phyloP scores from a whole-genome alignment of 2,329 filamentous ascomycete species.

The Aureobasidium sp. region DNA sequence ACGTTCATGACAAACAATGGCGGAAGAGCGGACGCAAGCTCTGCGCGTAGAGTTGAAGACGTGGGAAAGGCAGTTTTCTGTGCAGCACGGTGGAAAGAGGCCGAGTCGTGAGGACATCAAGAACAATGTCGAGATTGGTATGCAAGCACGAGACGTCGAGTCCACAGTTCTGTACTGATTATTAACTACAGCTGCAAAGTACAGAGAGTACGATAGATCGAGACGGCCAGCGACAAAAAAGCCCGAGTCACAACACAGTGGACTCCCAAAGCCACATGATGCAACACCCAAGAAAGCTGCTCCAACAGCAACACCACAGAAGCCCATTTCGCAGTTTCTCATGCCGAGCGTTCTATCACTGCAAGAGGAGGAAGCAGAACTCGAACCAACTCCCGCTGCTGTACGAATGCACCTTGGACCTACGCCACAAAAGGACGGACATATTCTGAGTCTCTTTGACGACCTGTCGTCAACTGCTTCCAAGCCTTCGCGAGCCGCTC shows the following conservation, averaged over 20 bases:
- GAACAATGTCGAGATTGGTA: conserved; percentile 61
- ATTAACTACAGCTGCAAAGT: conserved; percentile 52
- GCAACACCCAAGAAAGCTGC: conserved; percentile 2
- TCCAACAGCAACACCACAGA: conserved; percentile 19
- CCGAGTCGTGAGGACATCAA: conserved; percentile 69
- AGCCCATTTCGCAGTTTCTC: conserved; percentile 12
- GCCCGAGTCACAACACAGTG: not conserved
- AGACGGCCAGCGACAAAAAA: conserved; percentile 27
- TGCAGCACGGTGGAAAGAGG: conserved; percentile 56
- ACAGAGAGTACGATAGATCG: conserved; percentile 64
- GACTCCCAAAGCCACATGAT: conserved; percentile 8
- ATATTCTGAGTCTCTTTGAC: conserved; percentile 70
- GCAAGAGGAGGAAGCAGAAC: conserved; percentile 26
- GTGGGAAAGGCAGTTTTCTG: conserved; percentile 64
- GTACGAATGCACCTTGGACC: conserved; percentile 49
- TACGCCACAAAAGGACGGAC: conserved; percentile 71
- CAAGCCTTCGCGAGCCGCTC: conserved; percentile 25
- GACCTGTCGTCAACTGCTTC: conserved; percentile 48
- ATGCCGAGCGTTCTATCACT: not conserved
- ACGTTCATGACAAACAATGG: not conserved
- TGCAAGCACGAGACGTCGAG: conserved; percentile 10
- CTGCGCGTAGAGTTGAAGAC: conserved; percentile 62
- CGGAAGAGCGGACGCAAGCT: conserved; percentile 7
- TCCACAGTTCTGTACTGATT: not conserved
- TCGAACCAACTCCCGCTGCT: conserved; percentile 26